phyloP scores from a whole-genome alignment of 495 filamentous ascomycete species.

The Xylaria curta region DNA sequence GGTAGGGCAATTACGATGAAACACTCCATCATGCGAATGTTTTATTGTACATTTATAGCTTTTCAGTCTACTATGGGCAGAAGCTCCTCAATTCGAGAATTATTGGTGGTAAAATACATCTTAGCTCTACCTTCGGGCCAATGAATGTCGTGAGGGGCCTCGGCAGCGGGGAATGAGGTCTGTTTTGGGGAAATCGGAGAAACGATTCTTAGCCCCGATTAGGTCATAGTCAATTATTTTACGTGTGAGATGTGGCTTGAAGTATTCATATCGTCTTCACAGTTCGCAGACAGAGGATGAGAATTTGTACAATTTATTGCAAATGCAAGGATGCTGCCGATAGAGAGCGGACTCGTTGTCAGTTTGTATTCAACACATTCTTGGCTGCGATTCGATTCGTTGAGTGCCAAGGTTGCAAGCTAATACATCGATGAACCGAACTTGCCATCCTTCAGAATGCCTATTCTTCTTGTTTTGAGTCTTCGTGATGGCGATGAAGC shows the following conservation, averaged over 20 bases:
- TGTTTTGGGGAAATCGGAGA: conserved; percentile 4
- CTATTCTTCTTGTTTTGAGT: background rate
- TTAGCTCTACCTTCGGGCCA: conserved; percentile 8
- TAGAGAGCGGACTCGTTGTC: background rate
- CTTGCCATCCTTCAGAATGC: background rate
- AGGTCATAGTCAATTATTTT: background rate
- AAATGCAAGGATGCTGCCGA: background rate
- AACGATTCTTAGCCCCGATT: background rate
- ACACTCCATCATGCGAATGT: background rate
- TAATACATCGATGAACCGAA: background rate
- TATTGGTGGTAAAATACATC: conserved; percentile 26
- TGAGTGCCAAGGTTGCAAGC: background rate
- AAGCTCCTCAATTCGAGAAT: background rate
- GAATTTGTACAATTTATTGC: background rate
- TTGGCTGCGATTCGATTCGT: background rate
- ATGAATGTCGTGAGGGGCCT: background rate
- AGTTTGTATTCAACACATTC: background rate
- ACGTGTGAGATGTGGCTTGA: background rate
- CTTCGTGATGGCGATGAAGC: background rate
- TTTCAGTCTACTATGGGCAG: background rate
- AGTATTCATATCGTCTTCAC: background rate
- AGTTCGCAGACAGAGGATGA: background rate
- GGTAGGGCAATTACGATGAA: conserved; percentile 6
- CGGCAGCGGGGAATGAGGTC: background rate
- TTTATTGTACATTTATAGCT: background rate